A percentile compares a stretch with the other conserved stretches of the same genome.
Evolutionary conservation across 306 rosid species (phyloP).

Genomic region (Acmispon strigosus): DNA sequence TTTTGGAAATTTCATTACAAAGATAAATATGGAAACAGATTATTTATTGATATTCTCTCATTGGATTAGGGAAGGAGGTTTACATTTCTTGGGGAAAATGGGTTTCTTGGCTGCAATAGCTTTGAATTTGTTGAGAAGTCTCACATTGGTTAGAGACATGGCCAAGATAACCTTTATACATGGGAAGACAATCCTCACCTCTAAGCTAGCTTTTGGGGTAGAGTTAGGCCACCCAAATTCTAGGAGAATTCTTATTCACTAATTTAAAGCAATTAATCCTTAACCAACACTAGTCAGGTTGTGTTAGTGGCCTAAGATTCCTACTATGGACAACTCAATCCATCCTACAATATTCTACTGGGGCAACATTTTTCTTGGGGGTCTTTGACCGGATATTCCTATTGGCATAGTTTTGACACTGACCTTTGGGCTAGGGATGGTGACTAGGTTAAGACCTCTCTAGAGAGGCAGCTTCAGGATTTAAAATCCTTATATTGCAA

Average conservation of each 20-base stretch:
- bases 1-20: background rate
- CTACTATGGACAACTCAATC: background rate
- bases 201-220: no score
- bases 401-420: background rate
- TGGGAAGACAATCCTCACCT: no score
- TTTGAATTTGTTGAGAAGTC: no score
- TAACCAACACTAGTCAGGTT: conserved; percentile 1
- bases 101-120: conserved; percentile 9
- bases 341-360: background rate
- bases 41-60: background rate
- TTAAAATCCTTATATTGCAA: background rate
- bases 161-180: no score
- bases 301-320: background rate
- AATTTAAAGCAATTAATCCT: background rate
- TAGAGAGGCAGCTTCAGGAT: background rate
- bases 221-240: no score
- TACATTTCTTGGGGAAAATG: background rate
- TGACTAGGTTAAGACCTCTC: background rate
- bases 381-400: background rate
- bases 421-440: background rate
- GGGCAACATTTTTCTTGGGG: background rate
- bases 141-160: no score
- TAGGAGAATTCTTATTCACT: background rate
- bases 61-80: background rate
- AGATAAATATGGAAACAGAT: background rate